Base-by-base conservation (phyloP, 345 rosid genomes). In the Hibiscus tridactylites region DNA sequence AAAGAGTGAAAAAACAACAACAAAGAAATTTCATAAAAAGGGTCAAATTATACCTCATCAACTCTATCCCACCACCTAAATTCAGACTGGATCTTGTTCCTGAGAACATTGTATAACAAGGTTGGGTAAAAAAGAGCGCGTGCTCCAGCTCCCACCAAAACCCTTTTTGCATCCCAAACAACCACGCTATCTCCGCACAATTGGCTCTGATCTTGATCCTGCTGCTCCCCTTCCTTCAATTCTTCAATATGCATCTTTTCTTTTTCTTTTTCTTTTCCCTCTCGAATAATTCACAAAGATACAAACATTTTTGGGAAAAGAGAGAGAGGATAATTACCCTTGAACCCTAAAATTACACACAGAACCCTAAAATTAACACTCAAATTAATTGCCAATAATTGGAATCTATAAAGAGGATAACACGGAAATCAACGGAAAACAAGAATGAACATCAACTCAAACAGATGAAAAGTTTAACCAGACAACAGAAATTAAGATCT, bases 51-150 rank as follows among this genome's bases (percentile, higher is more conserved):
- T 42, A 88, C 93, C 90, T 83, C 83, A 75, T 86, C 90, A 69
- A 88, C 81, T 70, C 77, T 59, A 75, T 86, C 90, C 93, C 93
- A 88, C 93, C 93, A 88, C 37, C 89, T 78, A 73, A 88, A 88
- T 77, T 85, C 89, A 10, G 93, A 46, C 54, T 88, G 84, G 67
- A 88, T 77, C 78, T 82, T 88, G 86, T 79, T 86, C 70, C 93
- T 72, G n/a, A 83, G 67, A 72, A 86, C 83, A 74, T 88, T 88
- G 67, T 85, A 86, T 68, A 88, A 42, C 69, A 88, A 80, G 13
- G 93, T 85, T 8, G 93, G 90, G 58, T 86, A 88, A 75, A 88
- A 88, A 10, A 88, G 83, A 73, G 78, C 72, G 61, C 93, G 84
- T 71, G 89, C 89, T n/a, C 87, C 93, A 2, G 85, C 93, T 70